Conservation (phyloP, 345 rosid species). For the Lumnitzera racemosa region DNA sequence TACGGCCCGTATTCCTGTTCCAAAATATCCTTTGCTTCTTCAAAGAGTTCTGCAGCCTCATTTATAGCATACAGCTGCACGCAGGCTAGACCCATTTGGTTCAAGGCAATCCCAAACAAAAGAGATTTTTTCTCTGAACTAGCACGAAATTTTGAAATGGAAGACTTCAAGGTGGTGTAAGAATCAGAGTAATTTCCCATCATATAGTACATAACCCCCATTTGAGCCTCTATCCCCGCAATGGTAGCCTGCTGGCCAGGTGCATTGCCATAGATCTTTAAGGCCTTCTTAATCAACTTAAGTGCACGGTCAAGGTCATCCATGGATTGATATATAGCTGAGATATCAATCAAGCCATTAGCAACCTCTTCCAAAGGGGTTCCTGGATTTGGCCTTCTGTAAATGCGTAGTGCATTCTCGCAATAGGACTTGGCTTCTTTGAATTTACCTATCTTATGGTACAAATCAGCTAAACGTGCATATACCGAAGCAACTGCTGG, state of each 20-base stretch:
- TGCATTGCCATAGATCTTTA: slow-evolving; percentile 42
- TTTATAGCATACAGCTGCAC: slow-evolving; percentile 57
- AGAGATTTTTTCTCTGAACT: slow-evolving; percentile 74
- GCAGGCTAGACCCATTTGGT: slow-evolving; percentile 88
- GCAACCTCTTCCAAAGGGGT: slow-evolving; percentile 73
- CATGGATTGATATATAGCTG: slow-evolving; percentile 81
- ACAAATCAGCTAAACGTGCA: slow-evolving; percentile 72
- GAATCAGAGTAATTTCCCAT: slow-evolving; percentile 67
- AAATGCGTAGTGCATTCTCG: slow-evolving; percentile 69
- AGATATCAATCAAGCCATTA: slow-evolving; percentile 64
- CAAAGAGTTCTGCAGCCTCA: slow-evolving; percentile 80
- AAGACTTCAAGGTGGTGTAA: slow-evolving; percentile 52
- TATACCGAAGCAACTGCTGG: slow-evolving; percentile 74
- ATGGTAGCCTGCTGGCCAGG: slow-evolving; percentile 64
- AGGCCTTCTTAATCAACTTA: slow-evolving; percentile 59
- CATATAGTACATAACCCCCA: slow-evolving; percentile 86
- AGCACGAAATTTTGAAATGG: slow-evolving; percentile 67
- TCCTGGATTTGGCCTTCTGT: slow-evolving; percentile 46
- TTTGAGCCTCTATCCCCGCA: slow-evolving; percentile 91
- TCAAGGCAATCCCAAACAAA: slow-evolving; percentile 69
- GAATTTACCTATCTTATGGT: slow-evolving; percentile 68
- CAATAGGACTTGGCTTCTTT: slow-evolving; percentile 76
- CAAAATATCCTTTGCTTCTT: slow-evolving; percentile 69
- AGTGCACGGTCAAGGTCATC: slow-evolving; percentile 54
- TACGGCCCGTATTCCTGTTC: slow-evolving; percentile 84